Percentiles rank a stretch among this genome's conserved stretches.
phyloP scores from a whole-genome alignment of 2,329 filamentous ascomycete genomes.

The Ceratocystis ficicola region DNA sequence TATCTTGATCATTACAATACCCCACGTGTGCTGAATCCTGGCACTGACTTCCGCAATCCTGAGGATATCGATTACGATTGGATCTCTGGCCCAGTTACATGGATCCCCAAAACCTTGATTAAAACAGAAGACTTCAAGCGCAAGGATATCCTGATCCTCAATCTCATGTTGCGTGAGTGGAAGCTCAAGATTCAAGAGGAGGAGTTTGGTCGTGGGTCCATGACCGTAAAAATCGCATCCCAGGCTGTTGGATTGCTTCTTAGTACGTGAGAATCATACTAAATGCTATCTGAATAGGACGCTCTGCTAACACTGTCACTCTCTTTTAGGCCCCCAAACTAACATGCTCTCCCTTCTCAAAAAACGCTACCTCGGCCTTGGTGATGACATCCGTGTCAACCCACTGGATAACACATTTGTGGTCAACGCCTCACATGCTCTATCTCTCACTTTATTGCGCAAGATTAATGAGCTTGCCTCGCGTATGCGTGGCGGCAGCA shows the following conservation, averaged over 20 bases:
- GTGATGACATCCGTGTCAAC: slow-evolving; percentile 12
- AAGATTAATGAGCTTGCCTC: slow-evolving; percentile 29
- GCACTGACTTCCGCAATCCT: slow-evolving; percentile 10
- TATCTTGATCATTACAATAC: slow-evolving; percentile 31
- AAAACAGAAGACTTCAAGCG: slow-evolving; percentile 13
- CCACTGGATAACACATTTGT: slow-evolving; percentile 22
- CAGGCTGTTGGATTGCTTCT: slow-evolving; percentile 36
- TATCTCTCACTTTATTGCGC: slow-evolving; percentile 28
- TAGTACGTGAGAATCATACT: slow-evolving; percentile 31
- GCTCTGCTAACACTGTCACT: not conserved
- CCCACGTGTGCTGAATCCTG: slow-evolving; percentile 9
- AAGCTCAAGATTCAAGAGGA: slow-evolving; percentile 38
- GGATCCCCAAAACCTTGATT: slow-evolving; percentile 30
- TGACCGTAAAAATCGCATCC: slow-evolving; percentile 32
- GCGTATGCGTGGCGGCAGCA: slow-evolving; percentile 25
- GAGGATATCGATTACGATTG: slow-evolving; percentile 30
- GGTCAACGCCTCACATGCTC: slow-evolving; percentile 21
- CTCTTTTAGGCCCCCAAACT: slow-evolving; percentile 11
- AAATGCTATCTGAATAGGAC: not conserved
- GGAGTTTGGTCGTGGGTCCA: slow-evolving; percentile 33
- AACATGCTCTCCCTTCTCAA: slow-evolving; percentile 27
- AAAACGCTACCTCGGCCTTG: slow-evolving; percentile 28
- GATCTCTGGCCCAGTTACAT: slow-evolving; percentile 33
- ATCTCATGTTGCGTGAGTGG: slow-evolving; percentile 41
- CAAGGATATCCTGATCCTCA: slow-evolving; percentile 35